These are phyloP conservation scores for Solanum piurae DNA, from an alignment of 257 asterid genomes.

Conservation along the genomic window DNA sequence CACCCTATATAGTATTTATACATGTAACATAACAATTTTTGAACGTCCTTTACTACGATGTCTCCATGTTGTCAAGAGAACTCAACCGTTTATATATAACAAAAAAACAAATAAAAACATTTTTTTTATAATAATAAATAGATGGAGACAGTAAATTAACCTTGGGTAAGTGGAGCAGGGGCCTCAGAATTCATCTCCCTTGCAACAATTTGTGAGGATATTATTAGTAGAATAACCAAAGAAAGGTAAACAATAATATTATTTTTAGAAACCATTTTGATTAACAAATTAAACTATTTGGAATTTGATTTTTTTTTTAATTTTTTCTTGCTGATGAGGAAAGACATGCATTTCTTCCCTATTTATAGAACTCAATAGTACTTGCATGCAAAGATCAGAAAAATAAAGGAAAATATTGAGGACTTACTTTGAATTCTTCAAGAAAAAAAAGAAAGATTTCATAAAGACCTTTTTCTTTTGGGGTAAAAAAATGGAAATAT, in stretches of 20 bases:
- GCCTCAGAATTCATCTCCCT: background rate
- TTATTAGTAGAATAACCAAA: background rate
- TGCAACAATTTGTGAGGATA: background rate
- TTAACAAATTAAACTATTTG: background rate
- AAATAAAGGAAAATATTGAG: background rate
- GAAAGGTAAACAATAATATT: background rate
- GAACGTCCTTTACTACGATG: background rate
- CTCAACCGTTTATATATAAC: background rate
- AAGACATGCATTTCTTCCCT: background rate
- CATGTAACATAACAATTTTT: background rate
- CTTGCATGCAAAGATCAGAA: background rate
- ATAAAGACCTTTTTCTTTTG: background rate
- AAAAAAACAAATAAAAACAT: too few relatives aligned
- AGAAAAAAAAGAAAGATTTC: background rate
- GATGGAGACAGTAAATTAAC: background rate
- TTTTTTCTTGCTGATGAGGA: background rate
- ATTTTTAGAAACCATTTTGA: background rate
- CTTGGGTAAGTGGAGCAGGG: background rate
- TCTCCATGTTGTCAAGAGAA: background rate
- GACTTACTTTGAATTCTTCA: background rate
- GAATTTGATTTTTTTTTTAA: background rate
- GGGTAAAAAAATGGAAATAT: background rate
- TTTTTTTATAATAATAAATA: background rate
- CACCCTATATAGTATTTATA: background rate
- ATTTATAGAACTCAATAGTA: background rate